A percentile compares a stretch with the other conserved stretches of the same genome.
Conservation (phyloP, 2,329 filamentous ascomycete species). For the Coleophoma cylindrospora region DNA sequence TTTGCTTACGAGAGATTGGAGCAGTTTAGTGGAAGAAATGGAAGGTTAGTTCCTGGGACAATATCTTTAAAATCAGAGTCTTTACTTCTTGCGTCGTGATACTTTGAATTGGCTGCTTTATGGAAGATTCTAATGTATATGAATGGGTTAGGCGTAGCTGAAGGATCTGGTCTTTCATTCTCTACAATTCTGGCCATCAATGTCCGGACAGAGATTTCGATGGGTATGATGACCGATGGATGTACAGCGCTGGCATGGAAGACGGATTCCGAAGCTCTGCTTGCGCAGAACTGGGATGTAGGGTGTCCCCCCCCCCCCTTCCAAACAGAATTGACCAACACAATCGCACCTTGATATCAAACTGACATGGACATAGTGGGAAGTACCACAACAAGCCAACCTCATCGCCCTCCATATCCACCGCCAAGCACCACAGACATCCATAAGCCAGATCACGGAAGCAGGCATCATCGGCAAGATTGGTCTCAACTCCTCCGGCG, state of each 20-base stretch:
- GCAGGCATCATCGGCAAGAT: conserved; percentile 34
- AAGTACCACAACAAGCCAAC: conserved; percentile 4
- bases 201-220: conserved; percentile 42
- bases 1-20: neutral
- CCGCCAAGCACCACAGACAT: conserved; percentile 1
- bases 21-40: neutral
- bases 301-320: neutral
- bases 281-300: conserved; percentile 14
- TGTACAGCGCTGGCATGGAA: conserved; percentile 38
- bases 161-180: neutral
- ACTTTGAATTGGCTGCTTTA: neutral
- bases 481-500: conserved; percentile 45
- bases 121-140: neutral
- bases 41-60: neutral
- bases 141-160: neutral
- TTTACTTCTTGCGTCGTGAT: too few species aligned
- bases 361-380: conserved; percentile 2
- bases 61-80: too few species aligned
- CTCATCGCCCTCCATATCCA: conserved; percentile 9
- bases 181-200: conserved; percentile 32
- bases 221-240: conserved; percentile 41
- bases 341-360: neutral
- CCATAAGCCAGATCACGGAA: conserved; percentile 14
- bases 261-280: conserved; percentile 16
- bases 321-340: neutral